Base-by-base conservation (phyloP, 306 rosid genomes). In the Bauhinia variegata region DNA sequence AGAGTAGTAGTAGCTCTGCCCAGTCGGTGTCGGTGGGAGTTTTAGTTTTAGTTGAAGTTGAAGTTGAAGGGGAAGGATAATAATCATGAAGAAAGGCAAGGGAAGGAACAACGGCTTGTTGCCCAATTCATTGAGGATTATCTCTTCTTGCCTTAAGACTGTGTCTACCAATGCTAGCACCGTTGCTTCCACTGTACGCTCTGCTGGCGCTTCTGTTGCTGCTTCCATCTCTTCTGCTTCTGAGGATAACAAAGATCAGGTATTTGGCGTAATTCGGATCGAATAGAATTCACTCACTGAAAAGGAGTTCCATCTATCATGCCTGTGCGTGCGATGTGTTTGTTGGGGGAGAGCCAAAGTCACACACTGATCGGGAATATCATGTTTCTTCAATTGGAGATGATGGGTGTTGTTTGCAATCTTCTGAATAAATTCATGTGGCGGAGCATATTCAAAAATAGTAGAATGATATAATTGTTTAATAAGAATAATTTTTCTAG, bases 231-330 rank as follows among this genome's bases (percentile, higher is more conserved):
- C 95, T 10, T 75, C 91, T 16, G 59, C 86, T 47, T 70, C 86
- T 11, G 95, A 88, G 75, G 96, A 91, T 76, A 88, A 83, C 71
- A 91, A 88, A 63, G 96, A 88, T 69, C 91, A 91, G 96, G 97
- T 84, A 4, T 38, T 34, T 8, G 53, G 30, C 39, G 14, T 4
- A 13, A 18, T 17, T n/a, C n/a, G n/a, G n/a, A n/a, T n/a, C n/a
- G n/a, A n/a, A n/a, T n/a, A n/a, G n/a, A n/a, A n/a, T n/a, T n/a
- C n/a, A n/a, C n/a, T n/a, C n/a, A n/a, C n/a, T n/a, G n/a, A n/a
- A n/a, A n/a, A n/a, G n/a, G n/a, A n/a, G n/a, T n/a, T 54, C 0
- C 64, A 13, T 5, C 18, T 13, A 46, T n/a, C n/a, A 1, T 36
- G 41, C 6, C 41, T 36, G 41, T 36, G 41, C 41, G 41, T 8